Conservation (phyloP, 2,329 filamentous ascomycete species). For the Diaporthe citriasiana region DNA sequence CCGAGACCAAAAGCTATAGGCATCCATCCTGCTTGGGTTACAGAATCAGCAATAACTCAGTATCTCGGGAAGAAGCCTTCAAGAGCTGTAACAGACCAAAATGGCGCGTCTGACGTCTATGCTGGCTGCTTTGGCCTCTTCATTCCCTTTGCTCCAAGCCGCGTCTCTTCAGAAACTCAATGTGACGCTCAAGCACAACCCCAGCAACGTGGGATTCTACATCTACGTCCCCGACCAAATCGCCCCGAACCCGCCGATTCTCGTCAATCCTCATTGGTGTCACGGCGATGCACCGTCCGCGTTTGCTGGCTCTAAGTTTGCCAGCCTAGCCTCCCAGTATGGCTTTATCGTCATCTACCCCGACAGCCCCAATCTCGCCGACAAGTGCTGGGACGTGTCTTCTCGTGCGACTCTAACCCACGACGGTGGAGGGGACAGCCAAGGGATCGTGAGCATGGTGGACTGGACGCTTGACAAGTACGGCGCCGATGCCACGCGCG, state of each 20-base stretch:
- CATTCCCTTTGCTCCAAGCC: slow-evolving; percentile 18
- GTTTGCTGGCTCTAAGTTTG: slow-evolving; percentile 66
- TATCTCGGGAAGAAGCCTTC: not conserved
- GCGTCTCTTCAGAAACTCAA: slow-evolving; percentile 49
- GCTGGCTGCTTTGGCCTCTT: slow-evolving; percentile 17
- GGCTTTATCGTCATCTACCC: slow-evolving; percentile 66
- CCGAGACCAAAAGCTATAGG: not conserved
- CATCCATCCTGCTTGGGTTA: no score
- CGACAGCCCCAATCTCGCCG: slow-evolving; percentile 53
- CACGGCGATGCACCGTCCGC: slow-evolving; percentile 65
- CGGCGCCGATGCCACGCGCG: slow-evolving; percentile 59
- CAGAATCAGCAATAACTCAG: not conserved
- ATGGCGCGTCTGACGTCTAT: slow-evolving; percentile 19
- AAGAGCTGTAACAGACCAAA: not conserved
- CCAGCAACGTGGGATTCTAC: slow-evolving; percentile 66
- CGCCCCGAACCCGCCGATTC: slow-evolving; percentile 61
- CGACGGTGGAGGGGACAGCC: slow-evolving; percentile 64
- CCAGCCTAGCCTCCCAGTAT: slow-evolving; percentile 64
- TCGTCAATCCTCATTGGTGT: slow-evolving; percentile 72
- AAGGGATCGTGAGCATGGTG: slow-evolving; percentile 68
- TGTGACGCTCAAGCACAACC: slow-evolving; percentile 60
- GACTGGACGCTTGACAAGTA: slow-evolving; percentile 63
- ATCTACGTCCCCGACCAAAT: slow-evolving; percentile 63
- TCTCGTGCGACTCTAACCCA: slow-evolving; percentile 63
- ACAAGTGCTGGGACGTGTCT: slow-evolving; percentile 72